Evolutionary conservation across 208 protist species (phyloP).

Genomic region (Spongospora subterranea): DNA sequence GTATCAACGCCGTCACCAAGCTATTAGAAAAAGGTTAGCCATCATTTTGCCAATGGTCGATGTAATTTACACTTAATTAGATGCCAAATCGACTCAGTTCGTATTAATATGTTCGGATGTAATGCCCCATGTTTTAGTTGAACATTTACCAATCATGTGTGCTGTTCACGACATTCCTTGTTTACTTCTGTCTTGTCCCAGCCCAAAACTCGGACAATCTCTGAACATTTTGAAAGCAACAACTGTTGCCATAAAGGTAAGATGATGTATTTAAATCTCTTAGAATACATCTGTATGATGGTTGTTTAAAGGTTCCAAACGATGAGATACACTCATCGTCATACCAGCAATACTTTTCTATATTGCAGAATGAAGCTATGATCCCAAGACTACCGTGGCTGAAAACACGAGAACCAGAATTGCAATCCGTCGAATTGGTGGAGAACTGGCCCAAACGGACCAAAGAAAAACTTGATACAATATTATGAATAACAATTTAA

Average conservation of each 20-base stretch:
- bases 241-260: neutral
- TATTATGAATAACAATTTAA: neutral
- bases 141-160: constrained; percentile 16
- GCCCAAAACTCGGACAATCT: constrained; percentile 8
- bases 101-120: neutral
- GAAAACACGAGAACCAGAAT: neutral
- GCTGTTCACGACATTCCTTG: neutral
- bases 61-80: neutral
- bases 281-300: neutral
- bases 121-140: neutral
- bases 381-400: neutral
- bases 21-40: neutral
- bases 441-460: neutral
- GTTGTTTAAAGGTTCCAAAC: neutral
- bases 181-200: neutral
- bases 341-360: neutral
- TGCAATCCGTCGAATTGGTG: neutral
- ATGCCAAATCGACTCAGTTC: neutral
- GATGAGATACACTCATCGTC: neutral
- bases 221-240: neutral
- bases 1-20: constrained; percentile 34
- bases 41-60: neutral
- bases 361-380: neutral
- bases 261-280: neutral
- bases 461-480: too few species aligned